phyloP scores from a whole-genome alignment of 768 basidiomycete species.

The Collybia nuda region DNA sequence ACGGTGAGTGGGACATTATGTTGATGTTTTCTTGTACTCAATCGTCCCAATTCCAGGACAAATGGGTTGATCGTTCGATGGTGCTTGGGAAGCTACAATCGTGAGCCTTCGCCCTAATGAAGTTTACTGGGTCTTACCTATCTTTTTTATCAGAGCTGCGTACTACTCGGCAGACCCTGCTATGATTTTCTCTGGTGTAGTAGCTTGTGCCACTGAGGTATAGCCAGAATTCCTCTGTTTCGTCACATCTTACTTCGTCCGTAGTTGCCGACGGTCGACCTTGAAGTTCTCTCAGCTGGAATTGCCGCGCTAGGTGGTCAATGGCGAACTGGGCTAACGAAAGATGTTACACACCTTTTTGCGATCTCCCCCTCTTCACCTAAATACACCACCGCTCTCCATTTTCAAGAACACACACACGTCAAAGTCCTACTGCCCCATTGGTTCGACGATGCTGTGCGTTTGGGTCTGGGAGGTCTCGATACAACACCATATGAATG shows the following conservation, averaged over 20 bases:
- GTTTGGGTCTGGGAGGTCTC: conserved; percentile 50
- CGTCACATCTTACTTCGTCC: background rate
- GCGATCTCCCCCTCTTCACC: conserved; percentile 49
- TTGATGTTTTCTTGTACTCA: background rate
- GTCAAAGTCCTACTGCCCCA: conserved; percentile 82
- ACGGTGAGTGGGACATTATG: conserved; percentile 26
- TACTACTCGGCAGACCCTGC: conserved; percentile 77
- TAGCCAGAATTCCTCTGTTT: conserved; percentile 12
- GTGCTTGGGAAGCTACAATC: conserved; percentile 57
- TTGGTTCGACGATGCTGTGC: conserved; percentile 85
- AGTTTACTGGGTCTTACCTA: background rate
- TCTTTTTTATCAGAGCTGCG: conserved; percentile 35
- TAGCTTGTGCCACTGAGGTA: conserved; percentile 71
- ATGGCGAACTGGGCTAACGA: conserved; percentile 73
- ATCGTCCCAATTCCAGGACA: conserved; percentile 35
- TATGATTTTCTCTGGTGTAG: conserved; percentile 81
- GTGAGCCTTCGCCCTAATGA: conserved; percentile 32
- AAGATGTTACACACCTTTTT: conserved; percentile 88
- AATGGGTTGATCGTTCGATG: conserved; percentile 72
- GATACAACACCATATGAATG: conserved; percentile 62
- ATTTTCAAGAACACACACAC: conserved; percentile 54
- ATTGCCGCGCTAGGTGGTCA: conserved; percentile 80
- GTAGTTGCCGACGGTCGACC: conserved; percentile 62
- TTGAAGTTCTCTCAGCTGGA: conserved; percentile 71
- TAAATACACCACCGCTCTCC: conserved; percentile 54